Conservation (phyloP, 148 eudicot species). For the Fagopyrum homotropicum region DNA sequence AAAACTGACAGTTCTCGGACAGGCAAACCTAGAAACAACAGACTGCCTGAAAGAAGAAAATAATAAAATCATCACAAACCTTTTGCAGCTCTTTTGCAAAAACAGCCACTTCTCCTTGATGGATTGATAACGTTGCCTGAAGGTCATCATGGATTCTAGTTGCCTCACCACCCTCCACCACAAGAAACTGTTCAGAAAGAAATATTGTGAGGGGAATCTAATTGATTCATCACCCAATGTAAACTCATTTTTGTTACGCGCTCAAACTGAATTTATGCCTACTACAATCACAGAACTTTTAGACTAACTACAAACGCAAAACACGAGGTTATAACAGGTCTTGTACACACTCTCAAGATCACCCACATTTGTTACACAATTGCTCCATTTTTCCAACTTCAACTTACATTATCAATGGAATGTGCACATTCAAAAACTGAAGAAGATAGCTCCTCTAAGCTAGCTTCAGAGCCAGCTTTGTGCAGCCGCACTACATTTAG, state of each 20-base stretch:
- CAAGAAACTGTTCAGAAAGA: conserved; percentile 39
- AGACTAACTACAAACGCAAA: too few species aligned
- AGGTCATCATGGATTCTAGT: conserved; percentile 73
- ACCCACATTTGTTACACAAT: not conserved
- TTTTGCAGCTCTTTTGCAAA: conserved; percentile 87
- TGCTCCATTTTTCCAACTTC: not conserved
- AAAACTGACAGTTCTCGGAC: not conserved
- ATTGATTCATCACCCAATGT: not conserved
- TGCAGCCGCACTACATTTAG: conserved; percentile 89
- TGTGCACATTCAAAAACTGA: conserved; percentile 45
- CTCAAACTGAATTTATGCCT: not conserved
- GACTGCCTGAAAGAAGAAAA: too few species aligned
- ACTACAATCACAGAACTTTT: not conserved
- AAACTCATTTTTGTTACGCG: too few species aligned
- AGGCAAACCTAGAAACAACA: not conserved
- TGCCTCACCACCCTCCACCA: conserved; percentile 53
- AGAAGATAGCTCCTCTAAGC: conserved; percentile 73
- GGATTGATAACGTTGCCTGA: conserved; percentile 57
- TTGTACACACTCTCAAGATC: not conserved
- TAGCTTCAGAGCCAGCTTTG: conserved; percentile 67
- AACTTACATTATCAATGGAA: conserved; percentile 57
- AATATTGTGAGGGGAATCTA: not conserved
- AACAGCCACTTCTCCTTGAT: conserved; percentile 76
- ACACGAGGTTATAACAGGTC: not conserved
- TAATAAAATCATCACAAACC: conserved; percentile 29